Base-by-base conservation (phyloP, 106 monocot genomes). In the Allium fistulosum region DNA sequence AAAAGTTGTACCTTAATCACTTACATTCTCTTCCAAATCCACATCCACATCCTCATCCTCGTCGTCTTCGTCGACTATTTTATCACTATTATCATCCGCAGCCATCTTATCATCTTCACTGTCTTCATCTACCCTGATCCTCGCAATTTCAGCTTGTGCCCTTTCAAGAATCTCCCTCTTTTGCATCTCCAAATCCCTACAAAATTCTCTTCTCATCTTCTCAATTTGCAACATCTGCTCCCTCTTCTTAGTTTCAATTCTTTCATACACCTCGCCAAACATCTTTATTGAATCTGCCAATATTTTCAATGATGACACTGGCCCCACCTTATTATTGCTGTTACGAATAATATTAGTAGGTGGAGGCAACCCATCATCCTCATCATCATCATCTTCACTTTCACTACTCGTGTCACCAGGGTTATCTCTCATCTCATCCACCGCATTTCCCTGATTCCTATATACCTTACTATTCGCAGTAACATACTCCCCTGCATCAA, bases 201-300 rank as follows among this genome's bases (percentile, higher is more conserved):
- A 82, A 53, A 92, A 92, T 46, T 92, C 89, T 75, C 73, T 87
- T 72, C 97, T 86, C 92, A 97, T 87, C 72, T 72, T 84, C 68
- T 90, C 92, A 60, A 97, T 12, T 62, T 97, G 92, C 4, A 62
- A 71, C 76, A 89, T 80, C 55, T 88, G 92, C 78, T 86, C 78
- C 77, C 84, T 82, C 80, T 81, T 89, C 65, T 71, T 87, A 49
- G 18, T 80, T 82, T 97, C 97, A 53, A 97, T 81, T 68, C 81
- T 92, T 81, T 92, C 87, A 79, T 84, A 87, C 51, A 92, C 80
- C 72, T 84, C 82, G 18, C 92, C 82, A 67, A 97, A 86, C 68
- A 79, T 92, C 67, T 77, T 71, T 59, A 97, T 89, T 1, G 92
- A 92, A 15, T 97, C 82, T 0, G 84, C 86, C 51, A 85, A 79